phyloP scores from a whole-genome alignment of 805 yeast species.

The Lipomyces lipofer region DNA sequence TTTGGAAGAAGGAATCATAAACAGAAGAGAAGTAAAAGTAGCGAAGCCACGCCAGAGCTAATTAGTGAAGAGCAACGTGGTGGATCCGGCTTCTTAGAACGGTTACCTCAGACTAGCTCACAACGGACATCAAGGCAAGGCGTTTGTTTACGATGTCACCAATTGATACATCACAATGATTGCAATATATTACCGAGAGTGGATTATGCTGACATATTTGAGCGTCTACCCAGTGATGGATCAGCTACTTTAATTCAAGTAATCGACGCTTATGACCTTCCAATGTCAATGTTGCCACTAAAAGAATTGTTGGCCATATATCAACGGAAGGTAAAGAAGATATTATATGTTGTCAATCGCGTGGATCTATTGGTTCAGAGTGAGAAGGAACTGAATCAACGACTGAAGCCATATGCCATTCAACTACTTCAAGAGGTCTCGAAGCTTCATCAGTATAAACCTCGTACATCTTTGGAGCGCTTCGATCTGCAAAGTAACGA shows the following conservation, averaged over 20 bases:
- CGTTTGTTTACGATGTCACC: constrained; percentile 21
- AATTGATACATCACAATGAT: constrained; percentile 6
- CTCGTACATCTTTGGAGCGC: no score
- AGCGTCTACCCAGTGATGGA: constrained; percentile 11
- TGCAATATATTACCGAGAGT: constrained; percentile 5
- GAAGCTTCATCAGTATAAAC: not conserved
- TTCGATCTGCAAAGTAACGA: not conserved
- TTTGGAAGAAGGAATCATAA: no score
- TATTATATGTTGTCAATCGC: constrained; percentile 13
- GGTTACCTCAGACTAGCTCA: no score
- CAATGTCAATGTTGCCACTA: constrained; percentile 47
- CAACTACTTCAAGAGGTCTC: not conserved
- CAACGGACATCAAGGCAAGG: no score
- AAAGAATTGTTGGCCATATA: constrained; percentile 3
- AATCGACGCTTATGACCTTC: constrained; percentile 70
- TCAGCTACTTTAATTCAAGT: constrained; percentile 57
- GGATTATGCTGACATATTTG: constrained; percentile 1
- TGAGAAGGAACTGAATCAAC: not conserved
- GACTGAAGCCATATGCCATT: constrained; percentile 12
- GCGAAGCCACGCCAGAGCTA: not conserved
- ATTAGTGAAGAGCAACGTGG: no score
- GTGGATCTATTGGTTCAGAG: constrained; percentile 14
- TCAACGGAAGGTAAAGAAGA: not conserved
- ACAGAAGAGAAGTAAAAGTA: not conserved
- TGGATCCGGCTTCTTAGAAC: no score